Evolutionary conservation across 345 rosid genomes (phyloP).

Genomic region (Eucalyptus victrix): DNA sequence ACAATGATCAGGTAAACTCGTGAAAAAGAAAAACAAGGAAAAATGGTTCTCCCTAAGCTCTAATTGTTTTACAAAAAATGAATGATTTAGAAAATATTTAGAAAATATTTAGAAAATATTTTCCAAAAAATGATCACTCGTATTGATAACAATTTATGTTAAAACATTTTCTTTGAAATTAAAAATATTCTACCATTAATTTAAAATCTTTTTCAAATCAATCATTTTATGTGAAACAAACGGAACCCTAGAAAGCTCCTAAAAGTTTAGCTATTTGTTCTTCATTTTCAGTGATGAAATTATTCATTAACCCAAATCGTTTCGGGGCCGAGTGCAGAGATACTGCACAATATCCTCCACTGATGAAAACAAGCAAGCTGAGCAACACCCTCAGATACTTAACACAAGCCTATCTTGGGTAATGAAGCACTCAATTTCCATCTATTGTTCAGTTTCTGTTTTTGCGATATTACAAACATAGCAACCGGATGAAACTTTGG

Average conservation of each 20-base stretch:
- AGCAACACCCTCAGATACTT: slow-evolving; percentile 85
- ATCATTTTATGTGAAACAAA: not conserved
- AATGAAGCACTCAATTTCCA: not conserved
- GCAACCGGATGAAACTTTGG: not conserved
- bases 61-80: not conserved
- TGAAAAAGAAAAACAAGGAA: not conserved
- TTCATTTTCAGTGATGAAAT: not conserved
- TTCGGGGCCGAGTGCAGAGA: slow-evolving; percentile 29
- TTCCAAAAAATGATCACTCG: not conserved
- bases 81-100: not conserved
- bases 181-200: not conserved
- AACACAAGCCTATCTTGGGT: slow-evolving; percentile 90
- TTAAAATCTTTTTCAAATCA: not conserved
- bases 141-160: not conserved
- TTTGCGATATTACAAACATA: not conserved
- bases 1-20: slow-evolving; percentile 50
- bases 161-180: not conserved
- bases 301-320: not conserved
- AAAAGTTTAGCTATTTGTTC: not conserved
- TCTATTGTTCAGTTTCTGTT: not conserved
- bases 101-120: not conserved
- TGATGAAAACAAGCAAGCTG: slow-evolving; percentile 96
- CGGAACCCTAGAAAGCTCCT: not conserved
- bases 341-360: slow-evolving; percentile 73
- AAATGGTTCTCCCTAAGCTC: too few relatives aligned